Evolutionary conservation across 208 protist species (phyloP).

Genomic region (Strigomonas oncopelti): DNA sequence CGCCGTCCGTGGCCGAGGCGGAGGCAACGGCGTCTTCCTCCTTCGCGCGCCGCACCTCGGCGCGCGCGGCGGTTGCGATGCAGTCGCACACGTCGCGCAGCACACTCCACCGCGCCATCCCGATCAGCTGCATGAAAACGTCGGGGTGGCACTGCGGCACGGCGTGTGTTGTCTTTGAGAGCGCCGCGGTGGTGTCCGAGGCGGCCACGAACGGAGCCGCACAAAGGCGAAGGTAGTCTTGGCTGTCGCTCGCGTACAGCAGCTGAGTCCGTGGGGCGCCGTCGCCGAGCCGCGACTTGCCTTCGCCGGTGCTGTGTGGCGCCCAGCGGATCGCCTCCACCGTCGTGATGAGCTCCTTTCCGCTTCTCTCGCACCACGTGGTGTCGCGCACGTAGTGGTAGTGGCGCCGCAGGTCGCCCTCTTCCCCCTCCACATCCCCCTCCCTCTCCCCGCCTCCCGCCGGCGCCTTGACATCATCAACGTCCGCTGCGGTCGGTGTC

Average conservation of each 20-base stretch:
- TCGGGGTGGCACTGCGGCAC: conserved; percentile 61
- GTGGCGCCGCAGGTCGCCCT: neutral
- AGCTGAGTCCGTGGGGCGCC: conserved; percentile 8
- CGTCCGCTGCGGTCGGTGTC: too few species aligned
- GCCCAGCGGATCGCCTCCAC: conserved; percentile 10
- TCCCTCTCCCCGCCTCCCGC: neutral
- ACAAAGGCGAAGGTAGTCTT: conserved; percentile 13
- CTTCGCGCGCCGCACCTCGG: neutral
- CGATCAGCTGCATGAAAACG: conserved; percentile 66
- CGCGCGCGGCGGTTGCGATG: conserved; percentile 23
- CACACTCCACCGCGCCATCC: conserved; percentile 50
- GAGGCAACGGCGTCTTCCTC: neutral
- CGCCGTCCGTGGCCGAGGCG: neutral
- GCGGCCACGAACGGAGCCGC: conserved; percentile 4
- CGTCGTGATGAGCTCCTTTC: neutral
- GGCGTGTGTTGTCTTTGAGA: neutral
- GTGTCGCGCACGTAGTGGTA: conserved; percentile 32
- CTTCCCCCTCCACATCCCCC: neutral
- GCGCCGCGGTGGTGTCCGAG: neutral
- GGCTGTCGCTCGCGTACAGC: conserved; percentile 1
- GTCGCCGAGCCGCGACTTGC: neutral
- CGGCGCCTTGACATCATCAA: too few species aligned
- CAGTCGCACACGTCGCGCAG: conserved; percentile 29
- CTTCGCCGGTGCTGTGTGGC: neutral
- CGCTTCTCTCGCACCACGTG: conserved; percentile 27